phyloP scores from a whole-genome alignment of 2,329 filamentous ascomycete genomes.

The Cordyceps farinosa region DNA sequence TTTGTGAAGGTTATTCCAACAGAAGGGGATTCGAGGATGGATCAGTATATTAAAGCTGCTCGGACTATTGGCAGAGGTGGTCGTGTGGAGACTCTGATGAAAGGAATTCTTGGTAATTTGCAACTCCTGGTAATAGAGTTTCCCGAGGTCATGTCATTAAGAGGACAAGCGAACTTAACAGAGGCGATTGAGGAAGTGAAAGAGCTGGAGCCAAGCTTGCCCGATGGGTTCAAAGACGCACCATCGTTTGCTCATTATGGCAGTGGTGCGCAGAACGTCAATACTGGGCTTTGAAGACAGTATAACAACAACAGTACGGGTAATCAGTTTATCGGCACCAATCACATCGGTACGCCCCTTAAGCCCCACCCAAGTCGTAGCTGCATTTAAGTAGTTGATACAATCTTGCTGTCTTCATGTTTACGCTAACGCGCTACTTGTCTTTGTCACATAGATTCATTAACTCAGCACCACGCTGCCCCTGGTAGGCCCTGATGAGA shows the following conservation, averaged over 20 bases:
- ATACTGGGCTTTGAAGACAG: neutral
- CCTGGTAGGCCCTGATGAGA: neutral
- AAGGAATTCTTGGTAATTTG: slow-evolving; percentile 27
- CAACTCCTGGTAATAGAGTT: slow-evolving; percentile 23
- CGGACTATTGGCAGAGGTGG: slow-evolving; percentile 24
- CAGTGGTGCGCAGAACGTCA: slow-evolving; percentile 1
- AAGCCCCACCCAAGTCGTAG: neutral
- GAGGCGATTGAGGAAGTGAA: neutral
- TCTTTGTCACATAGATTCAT: too few relatives aligned
- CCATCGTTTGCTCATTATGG: neutral
- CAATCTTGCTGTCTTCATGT: too few relatives aligned
- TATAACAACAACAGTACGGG: slow-evolving; percentile 2
- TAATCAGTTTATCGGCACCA: neutral
- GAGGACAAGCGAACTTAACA: slow-evolving; percentile 11
- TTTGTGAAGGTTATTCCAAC: slow-evolving; percentile 21
- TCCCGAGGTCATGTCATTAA: slow-evolving; percentile 12
- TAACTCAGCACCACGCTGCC: neutral
- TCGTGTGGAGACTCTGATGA: slow-evolving; percentile 27
- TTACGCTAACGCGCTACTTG: too few relatives aligned
- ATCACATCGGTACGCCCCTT: slow-evolving; percentile 2
- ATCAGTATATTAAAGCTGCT: slow-evolving; percentile 23
- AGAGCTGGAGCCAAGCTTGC: neutral
- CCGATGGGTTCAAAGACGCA: neutral
- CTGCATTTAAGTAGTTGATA: neutral
- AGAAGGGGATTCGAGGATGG: slow-evolving; percentile 18